Percentiles rank a stretch among this genome's conserved stretches.
Conservation (phyloP, 768 basidiomycete species). For the Trametes cinnabarina region DNA sequence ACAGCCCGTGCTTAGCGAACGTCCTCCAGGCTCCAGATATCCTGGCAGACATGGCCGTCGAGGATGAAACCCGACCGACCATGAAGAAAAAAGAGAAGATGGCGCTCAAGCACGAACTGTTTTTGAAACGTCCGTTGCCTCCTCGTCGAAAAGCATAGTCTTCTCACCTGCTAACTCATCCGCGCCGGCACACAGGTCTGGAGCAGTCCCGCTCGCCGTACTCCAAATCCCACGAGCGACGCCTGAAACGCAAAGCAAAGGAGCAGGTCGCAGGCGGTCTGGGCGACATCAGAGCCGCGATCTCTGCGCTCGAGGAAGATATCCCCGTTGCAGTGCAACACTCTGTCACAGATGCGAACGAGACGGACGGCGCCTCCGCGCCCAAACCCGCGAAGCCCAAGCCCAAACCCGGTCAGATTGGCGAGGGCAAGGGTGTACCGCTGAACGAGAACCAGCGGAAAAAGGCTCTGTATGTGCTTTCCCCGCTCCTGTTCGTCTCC, state of each 20-base stretch:
- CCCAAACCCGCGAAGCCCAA: slow-evolving; percentile 20
- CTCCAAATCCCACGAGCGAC: slow-evolving; percentile 70
- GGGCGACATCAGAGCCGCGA: slow-evolving; percentile 42
- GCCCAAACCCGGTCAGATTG: slow-evolving; percentile 54
- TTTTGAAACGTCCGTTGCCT: slow-evolving; percentile 55
- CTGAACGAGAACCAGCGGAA: slow-evolving; percentile 66
- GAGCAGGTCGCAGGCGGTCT: slow-evolving; percentile 37
- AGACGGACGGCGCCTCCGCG: slow-evolving; percentile 14
- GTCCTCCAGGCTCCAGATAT: slow-evolving; percentile 51
- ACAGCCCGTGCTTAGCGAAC: no score
- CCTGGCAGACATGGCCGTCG: slow-evolving; percentile 34
- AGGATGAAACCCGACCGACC: slow-evolving; percentile 23
- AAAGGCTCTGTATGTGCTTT: slow-evolving; percentile 56
- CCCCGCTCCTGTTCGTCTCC: slow-evolving; percentile 8
- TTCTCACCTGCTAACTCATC: neutral
- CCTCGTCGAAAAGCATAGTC: neutral
- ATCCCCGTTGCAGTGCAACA: slow-evolving; percentile 21
- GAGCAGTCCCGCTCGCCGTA: slow-evolving; percentile 51
- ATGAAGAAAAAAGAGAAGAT: slow-evolving; percentile 68
- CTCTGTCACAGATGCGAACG: slow-evolving; percentile 8
- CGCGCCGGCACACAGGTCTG: slow-evolving; percentile 38
- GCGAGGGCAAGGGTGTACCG: slow-evolving; percentile 57
- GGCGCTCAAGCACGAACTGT: slow-evolving; percentile 61
- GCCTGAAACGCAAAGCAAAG: slow-evolving; percentile 66
- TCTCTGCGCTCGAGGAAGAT: slow-evolving; percentile 51